phyloP scores from a whole-genome alignment of 768 basidiomycete species.

The Fibroporia radiculosa region DNA sequence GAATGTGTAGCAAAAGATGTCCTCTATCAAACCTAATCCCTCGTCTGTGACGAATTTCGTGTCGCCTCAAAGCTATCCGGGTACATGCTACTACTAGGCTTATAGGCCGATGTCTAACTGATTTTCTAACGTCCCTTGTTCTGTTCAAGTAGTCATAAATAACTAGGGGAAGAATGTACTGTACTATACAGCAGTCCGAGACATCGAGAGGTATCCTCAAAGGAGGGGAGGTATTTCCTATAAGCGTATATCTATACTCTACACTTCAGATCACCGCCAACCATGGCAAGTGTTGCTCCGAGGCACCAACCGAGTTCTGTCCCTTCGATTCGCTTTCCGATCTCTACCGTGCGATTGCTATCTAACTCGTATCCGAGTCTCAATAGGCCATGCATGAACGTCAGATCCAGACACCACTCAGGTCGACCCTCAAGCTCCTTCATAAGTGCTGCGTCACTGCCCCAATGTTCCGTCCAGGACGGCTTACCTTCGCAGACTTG shows the following conservation, averaged over 20 bases:
- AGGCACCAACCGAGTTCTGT: constrained; percentile 95
- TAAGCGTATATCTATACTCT: constrained; percentile 23
- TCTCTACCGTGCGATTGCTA: constrained; percentile 54
- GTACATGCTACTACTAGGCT: too few species aligned
- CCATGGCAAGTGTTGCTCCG: constrained; percentile 75
- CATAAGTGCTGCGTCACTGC: constrained; percentile 38
- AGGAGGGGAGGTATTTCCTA: too few species aligned
- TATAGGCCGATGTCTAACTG: too few species aligned
- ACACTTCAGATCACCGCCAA: constrained; percentile 55
- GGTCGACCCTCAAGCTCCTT: constrained; percentile 75
- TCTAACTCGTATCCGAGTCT: constrained; percentile 87
- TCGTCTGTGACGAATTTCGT: too few species aligned
- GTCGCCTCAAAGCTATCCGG: too few species aligned
- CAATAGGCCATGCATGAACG: constrained; percentile 87
- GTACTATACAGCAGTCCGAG: too few species aligned
- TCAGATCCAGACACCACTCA: constrained; percentile 94
- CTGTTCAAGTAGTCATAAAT: too few species aligned
- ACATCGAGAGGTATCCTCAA: too few species aligned
- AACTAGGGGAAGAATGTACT: too few species aligned
- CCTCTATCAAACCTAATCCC: too few species aligned
- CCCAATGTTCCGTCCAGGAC: constrained; percentile 49
- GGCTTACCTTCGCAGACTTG: constrained; percentile 66
- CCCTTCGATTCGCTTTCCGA: constrained; percentile 82
- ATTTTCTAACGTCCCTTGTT: too few species aligned
- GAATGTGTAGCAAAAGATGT: too few species aligned